Evolutionary conservation across 306 rosid species (phyloP), one percentile per base, ranked within the genome.

Genomic region (Canavalia ensiformis): DNA sequence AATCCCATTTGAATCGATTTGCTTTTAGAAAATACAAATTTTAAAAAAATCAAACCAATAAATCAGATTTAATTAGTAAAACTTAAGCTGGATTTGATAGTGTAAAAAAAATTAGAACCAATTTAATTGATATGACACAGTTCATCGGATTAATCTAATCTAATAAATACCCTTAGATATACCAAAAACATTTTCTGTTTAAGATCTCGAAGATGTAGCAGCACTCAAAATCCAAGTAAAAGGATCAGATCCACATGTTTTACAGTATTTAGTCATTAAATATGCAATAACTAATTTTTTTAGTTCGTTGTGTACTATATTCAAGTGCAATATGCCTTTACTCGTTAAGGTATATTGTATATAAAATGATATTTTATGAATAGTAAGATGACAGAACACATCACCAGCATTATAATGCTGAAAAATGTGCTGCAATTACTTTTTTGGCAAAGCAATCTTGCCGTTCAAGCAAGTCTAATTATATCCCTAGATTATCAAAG

Each of bases 381-480:
- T 33, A 71, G 4, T 25, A 69, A 31, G 45, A 50, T 69, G 6
- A 12, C 2, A 7, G 4, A 71, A 51, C 31, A 30, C 28, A 13
- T 18, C n/a, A 13, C 8, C 10, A 54, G 37, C 35, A 52, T 54
- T 30, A 70, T 31, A 45, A 47, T 6, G 11, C 18, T 60, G 45
- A 75, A 75, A 11, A 31, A 3, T 57, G 44, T 75, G 69, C 46
- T 30, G 45, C 69, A 55, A 9, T 56, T 2, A 42, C 66, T 41
- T 39, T 66, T 41, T 72, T 50, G 13, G 5, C 6, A 52, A 82
- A 76, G 46, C 55, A 68, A 72, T 31, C 62, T 76, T 72, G 74
- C 66, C 69, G 74, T 70, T 74, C n/a, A 78, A 65, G 75, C 86
- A 85, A 85, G 74, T 56, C 39, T 68, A 12, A 54, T 79, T 44